Conservation (phyloP, 2,329 filamentous ascomycete species). For the Colletotrichum musae region DNA sequence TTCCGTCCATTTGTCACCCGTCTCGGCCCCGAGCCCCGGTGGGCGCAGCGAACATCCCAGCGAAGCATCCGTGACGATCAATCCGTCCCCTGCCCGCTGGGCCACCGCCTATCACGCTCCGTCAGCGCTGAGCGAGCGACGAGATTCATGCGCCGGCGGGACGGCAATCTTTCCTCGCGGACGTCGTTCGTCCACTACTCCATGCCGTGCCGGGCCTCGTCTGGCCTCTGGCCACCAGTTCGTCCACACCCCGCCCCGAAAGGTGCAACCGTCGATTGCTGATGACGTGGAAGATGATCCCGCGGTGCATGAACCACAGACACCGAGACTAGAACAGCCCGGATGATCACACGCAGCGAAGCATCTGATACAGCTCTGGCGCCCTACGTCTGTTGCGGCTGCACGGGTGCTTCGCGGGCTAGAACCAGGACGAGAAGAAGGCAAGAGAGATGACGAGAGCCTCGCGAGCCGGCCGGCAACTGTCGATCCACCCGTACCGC, state of each 20-base stretch:
- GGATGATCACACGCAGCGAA: constrained; percentile 20
- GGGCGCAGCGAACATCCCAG: constrained; percentile 7
- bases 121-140: constrained; percentile 16
- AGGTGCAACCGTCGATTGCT: not conserved
- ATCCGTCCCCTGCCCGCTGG: constrained; percentile 15
- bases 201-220: constrained; percentile 2
- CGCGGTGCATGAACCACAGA: constrained; percentile 5
- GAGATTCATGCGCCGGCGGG: too few species aligned
- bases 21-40: not conserved
- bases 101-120: not conserved
- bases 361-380: not conserved
- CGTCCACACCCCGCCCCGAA: constrained; percentile 1
- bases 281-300: constrained; percentile 17
- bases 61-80: constrained; percentile 14
- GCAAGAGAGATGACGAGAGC: too few species aligned
- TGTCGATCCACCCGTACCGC: constrained; percentile 17
- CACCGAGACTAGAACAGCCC: not conserved
- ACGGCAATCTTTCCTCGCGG: not conserved
- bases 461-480: not conserved
- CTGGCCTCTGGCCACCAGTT: constrained; percentile 16
- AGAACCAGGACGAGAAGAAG: too few species aligned
- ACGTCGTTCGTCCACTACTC: not conserved
- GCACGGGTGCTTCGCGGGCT: too few species aligned
- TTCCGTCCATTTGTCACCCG: constrained; percentile 7
- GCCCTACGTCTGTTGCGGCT: too few species aligned